phyloP scores from a whole-genome alignment of 2,329 filamentous ascomycete species.

The Fusarium denticulatum region DNA sequence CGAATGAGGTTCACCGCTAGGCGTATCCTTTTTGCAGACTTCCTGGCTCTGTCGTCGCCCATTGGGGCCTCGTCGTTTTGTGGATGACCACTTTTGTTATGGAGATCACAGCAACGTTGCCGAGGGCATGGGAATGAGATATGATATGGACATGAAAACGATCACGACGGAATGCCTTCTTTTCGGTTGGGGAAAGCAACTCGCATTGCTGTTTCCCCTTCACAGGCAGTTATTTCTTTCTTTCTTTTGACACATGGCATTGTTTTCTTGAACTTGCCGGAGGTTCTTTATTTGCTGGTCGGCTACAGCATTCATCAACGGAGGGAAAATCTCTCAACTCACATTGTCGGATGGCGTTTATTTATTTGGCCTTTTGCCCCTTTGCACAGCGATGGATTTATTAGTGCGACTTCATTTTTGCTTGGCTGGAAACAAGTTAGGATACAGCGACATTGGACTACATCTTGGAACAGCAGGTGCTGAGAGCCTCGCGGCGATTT shows the following conservation, averaged over 20 bases:
- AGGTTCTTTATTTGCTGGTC: conserved; percentile 6
- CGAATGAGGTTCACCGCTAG: conserved; percentile 27
- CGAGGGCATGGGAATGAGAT: conserved; percentile 46
- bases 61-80: conserved; percentile 10
- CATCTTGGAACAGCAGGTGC: conserved; percentile 38
- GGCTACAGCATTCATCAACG: conserved; percentile 19
- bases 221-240: conserved; percentile 7
- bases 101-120: conserved; percentile 41
- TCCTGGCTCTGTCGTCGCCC: conserved; percentile 5
- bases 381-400: conserved; percentile 43
- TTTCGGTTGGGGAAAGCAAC: conserved; percentile 1
- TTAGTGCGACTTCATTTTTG: conserved; percentile 22
- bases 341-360: conserved; percentile 12
- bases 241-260: conserved; percentile 17
- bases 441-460: conserved; percentile 32
- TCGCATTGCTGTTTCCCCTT: neutral
- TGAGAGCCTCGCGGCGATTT: conserved; percentile 45
- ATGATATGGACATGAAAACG: conserved; percentile 38
- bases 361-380: conserved; percentile 1
- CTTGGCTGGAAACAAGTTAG: conserved; percentile 28
- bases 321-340: conserved; percentile 24
- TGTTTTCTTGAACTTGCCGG: neutral
- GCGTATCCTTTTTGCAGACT: conserved; percentile 8
- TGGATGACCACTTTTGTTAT: conserved; percentile 18
- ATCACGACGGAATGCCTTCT: conserved; percentile 31